Percentiles rank a stretch among this genome's conserved stretches.
Conservation (phyloP, 495 filamentous ascomycete genomes). For the Aspergillus nanangensis region DNA sequence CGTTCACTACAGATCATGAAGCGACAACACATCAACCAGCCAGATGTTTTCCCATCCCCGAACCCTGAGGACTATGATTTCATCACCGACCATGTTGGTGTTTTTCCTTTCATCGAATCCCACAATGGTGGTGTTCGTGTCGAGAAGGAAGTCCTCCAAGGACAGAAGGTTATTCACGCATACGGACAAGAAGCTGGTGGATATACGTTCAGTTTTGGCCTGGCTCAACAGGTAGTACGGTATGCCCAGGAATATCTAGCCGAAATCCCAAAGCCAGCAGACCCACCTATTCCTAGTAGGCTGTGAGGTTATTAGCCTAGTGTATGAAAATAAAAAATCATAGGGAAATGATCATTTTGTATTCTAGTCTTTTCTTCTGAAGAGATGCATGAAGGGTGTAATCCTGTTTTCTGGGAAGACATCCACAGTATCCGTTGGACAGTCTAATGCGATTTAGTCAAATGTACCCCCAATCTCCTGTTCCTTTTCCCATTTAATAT, state of each 20-base stretch:
- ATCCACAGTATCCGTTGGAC: too few relatives aligned
- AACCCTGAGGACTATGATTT: slow-evolving; percentile 11
- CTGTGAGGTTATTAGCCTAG: too few relatives aligned
- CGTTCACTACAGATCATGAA: slow-evolving; percentile 7
- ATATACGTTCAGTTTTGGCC: slow-evolving; percentile 26
- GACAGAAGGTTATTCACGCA: slow-evolving; percentile 26
- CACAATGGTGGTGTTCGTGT: slow-evolving; percentile 26
- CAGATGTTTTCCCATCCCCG: slow-evolving; percentile 6
- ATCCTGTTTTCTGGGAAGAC: too few relatives aligned
- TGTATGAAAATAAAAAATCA: too few relatives aligned
- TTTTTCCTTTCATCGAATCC: slow-evolving; percentile 21
- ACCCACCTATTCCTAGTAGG: too few relatives aligned
- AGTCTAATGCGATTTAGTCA: too few relatives aligned
- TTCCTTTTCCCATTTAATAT: too few relatives aligned
- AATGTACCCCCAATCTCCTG: too few relatives aligned
- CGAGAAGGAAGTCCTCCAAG: slow-evolving; percentile 17
- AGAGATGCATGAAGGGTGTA: too few relatives aligned
- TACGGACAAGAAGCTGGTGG: slow-evolving; percentile 27
- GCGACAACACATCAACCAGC: slow-evolving; percentile 8
- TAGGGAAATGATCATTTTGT: too few relatives aligned
- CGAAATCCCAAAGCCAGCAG: too few relatives aligned
- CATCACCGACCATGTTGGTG: slow-evolving; percentile 22
- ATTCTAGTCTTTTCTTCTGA: too few relatives aligned
- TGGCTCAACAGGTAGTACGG: slow-evolving; percentile 14
- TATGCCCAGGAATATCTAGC: background rate